Base-by-base conservation (phyloP, 805 yeast genomes). In the Cyberlindnera misumaiensis region DNA sequence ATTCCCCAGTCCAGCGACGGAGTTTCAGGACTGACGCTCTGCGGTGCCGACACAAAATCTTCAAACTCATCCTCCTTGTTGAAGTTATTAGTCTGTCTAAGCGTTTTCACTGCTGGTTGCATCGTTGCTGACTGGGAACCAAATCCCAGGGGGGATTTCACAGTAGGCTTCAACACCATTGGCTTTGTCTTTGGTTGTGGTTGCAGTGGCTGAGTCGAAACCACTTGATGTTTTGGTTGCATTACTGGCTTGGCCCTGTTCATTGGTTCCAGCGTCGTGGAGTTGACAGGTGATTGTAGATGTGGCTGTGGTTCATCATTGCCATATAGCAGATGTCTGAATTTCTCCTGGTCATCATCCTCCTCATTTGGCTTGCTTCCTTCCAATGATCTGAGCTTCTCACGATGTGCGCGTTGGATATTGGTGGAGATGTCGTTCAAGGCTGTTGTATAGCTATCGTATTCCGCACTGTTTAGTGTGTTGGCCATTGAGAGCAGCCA, bases 401-500 rank as follows among this genome's bases (percentile, higher is more conserved):
- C 52, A 27, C 59, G 37, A 31, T 72, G 77, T 30, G 58, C 57
- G 11, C 46, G 46, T 51, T 75, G 80, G n/a, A 78, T 63, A 11
- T 56, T 56, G 16, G 49, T 57, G 1, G 75, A 55, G 13, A 74
- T 62, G 13, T 52, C 55, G 32, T 69, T 67, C 13, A 75, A 68
- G 1, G 59, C 57, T 3, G 49, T 53, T 34, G 62, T 59, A 40
- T 65, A 69, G 14, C 48, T 50, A 20, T 59, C 46, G 51, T 73
- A 78, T 44, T 73, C 70, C 2, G 46, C 45, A 7, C 63, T 52
- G 10, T 62, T 62, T 25, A 78, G 50, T 8, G 68, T 63, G 4
- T 68, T 54, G 4, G 75, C 64, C 54, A 73, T 64, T 1, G 79
- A 64, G 33, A 74, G 59, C 11, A 61, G 58, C 68, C 78, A 69